Percentiles rank a stretch among this genome's conserved stretches.
Conservation (phyloP, 768 basidiomycete genomes). For the Rhizopogon roseolus region DNA sequence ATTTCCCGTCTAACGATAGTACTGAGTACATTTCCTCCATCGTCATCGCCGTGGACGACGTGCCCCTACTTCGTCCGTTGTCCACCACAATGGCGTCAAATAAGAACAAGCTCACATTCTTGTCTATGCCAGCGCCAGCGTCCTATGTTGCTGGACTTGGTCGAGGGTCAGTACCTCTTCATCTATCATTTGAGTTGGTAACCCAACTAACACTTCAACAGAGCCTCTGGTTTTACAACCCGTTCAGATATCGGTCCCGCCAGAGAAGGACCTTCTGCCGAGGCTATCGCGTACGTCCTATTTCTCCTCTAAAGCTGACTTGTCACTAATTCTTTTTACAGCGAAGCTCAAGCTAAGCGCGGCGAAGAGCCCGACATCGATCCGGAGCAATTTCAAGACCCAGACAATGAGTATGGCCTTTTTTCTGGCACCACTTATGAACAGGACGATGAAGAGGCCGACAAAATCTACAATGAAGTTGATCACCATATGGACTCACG, state of each 20-base stretch:
- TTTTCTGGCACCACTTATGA: conserved; percentile 97
- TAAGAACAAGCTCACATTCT: conserved; percentile 81
- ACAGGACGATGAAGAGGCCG: conserved; percentile 96
- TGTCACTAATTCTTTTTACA: conserved; percentile 23
- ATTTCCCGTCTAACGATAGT: too few relatives aligned
- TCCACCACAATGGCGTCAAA: conserved; percentile 35
- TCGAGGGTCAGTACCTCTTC: conserved; percentile 63
- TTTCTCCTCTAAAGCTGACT: not conserved
- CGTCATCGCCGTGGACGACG: not conserved
- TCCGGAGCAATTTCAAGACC: conserved; percentile 92
- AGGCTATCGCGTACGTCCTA: conserved; percentile 72
- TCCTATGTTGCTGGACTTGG: conserved; percentile 99
- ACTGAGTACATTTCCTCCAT: not conserved
- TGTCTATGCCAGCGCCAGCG: conserved; percentile 91
- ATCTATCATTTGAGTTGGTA: not conserved
- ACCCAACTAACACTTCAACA: conserved; percentile 23
- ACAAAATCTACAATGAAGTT: conserved; percentile 90
- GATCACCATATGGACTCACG: conserved; percentile 89
- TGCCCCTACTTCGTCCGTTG: not conserved
- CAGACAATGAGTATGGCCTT: conserved; percentile 94
- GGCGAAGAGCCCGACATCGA: conserved; percentile 88
- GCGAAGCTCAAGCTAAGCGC: conserved; percentile 80
- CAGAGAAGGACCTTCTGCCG: conserved; percentile 89
- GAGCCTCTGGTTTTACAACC: conserved; percentile 96
- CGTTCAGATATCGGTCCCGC: conserved; percentile 99